These are phyloP conservation scores for Ceratocystis variospora DNA, from an alignment of 2,329 filamentous ascomycete species.

Conservation along the genomic window DNA sequence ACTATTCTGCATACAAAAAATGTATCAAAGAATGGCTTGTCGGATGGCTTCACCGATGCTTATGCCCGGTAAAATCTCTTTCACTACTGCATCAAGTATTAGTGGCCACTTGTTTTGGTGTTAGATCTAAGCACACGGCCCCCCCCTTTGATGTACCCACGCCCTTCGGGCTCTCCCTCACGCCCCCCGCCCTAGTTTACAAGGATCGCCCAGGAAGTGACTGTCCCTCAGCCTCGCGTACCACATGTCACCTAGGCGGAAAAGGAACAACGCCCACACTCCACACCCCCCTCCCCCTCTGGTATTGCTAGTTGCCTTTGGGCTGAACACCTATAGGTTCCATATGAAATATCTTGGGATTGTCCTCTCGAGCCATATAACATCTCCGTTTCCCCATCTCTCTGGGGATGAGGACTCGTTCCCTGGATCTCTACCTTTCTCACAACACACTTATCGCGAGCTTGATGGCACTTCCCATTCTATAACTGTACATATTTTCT, in stretches of 20 bases:
- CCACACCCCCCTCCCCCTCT: background rate
- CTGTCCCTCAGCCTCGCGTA: slow-evolving; percentile 6
- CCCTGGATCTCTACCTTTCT: background rate
- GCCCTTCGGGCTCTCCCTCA: background rate
- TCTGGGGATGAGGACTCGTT: background rate
- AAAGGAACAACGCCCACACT: background rate
- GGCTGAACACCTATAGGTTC: background rate
- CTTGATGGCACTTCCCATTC: slow-evolving; percentile 1
- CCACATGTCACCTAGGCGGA: slow-evolving; percentile 5
- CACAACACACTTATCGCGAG: background rate
- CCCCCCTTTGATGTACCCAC: background rate
- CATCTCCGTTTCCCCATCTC: background rate
- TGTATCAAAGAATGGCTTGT: background rate
- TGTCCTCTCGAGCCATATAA: background rate
- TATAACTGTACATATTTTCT: background rate
- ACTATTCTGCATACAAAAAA: background rate
- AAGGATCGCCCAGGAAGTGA: background rate
- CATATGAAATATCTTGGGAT: background rate
- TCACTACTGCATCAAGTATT: background rate
- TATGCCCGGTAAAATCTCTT: background rate
- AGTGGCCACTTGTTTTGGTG: background rate
- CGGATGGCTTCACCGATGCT: slow-evolving; percentile 3
- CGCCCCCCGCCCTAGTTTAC: background rate
- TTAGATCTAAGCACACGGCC: background rate
- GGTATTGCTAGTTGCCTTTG: background rate